Conservation (phyloP, 352 stramenopile genomes). For the Pythium rishiriense region DNA sequence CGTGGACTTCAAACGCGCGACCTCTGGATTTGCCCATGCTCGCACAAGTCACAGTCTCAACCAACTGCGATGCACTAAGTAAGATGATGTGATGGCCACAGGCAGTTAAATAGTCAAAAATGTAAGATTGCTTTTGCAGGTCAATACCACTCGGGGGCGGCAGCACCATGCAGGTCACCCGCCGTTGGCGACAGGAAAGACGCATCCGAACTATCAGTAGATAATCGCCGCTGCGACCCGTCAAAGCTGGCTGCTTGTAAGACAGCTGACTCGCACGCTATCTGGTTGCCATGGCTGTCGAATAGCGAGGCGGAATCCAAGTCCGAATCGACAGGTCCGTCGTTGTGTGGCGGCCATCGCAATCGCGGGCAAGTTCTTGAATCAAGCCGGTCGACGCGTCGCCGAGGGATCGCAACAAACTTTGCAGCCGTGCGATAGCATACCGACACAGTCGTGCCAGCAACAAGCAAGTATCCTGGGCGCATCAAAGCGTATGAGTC, state of each 20-base stretch:
- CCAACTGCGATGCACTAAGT: neutral
- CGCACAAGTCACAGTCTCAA: neutral
- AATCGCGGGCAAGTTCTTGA: conserved; percentile 27
- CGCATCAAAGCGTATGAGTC: neutral
- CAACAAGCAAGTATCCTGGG: conserved; percentile 27
- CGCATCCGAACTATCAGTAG: conserved; percentile 23
- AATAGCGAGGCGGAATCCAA: conserved; percentile 20
- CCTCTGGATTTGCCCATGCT: neutral
- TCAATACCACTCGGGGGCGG: conserved; percentile 11
- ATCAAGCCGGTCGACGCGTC: conserved; percentile 20
- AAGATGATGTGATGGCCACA: neutral
- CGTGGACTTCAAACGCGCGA: neutral
- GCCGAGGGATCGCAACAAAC: conserved; percentile 21
- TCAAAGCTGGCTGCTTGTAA: conserved; percentile 21
- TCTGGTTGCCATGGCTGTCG: conserved; percentile 19
- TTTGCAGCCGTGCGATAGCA: conserved; percentile 26
- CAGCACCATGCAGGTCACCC: neutral
- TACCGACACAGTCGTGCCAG: conserved; percentile 22
- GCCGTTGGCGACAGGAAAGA: conserved; percentile 9
- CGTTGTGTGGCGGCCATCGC: conserved; percentile 25
- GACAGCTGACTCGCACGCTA: conserved; percentile 27
- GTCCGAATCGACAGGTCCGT: conserved; percentile 24
- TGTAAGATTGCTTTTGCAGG: neutral
- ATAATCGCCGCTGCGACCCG: conserved; percentile 11
- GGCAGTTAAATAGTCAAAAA: conserved; percentile 16